Base-by-base conservation (phyloP, 768 basidiomycete species). In the Tulasnella sp. region DNA sequence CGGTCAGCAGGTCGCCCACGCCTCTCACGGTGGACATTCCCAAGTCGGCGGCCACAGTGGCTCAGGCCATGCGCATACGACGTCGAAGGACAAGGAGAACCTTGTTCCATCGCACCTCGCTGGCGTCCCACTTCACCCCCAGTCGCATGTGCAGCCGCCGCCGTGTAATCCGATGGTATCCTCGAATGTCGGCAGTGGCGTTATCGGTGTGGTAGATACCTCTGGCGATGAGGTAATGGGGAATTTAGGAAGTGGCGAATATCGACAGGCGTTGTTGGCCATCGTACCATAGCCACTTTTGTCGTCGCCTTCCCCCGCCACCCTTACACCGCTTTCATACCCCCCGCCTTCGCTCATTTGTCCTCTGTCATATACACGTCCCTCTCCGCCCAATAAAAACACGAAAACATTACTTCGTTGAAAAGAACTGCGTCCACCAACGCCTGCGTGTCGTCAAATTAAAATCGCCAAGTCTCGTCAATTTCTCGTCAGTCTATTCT, bases 1-100 rank as follows among this genome's bases (percentile, higher is more conserved):
- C 60, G 83, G 19, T 64, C 70, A 81, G 56, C 75, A 79, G 21
- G 74, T 66, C 8, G 68, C 67, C 7, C 41, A 46, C 34, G 37
- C 27, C 19, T 23, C n/a, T n/a, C n/a, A n/a, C n/a, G n/a, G 36
- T n/a, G 21, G 15, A 11, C 25, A 19, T 23, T 25, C 21, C 45
- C n/a, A 23, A 9, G 21, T 23, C 45, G 45, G 14, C 6, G 45
- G 45, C 36, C 36, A 11, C 45, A 46, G 25, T 31, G 45, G n/a
- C 14, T n/a, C n/a, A n/a, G n/a, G n/a, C n/a, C n/a, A n/a, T n/a
- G n/a, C 42, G 32, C 31, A 46, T 36, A 31, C 31, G 37, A 21
- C 45, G 31, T 41, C 42, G 43, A 54, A 46, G 41, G 59, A 55
- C 37, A 43, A 60, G 42, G 52, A 46, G 42, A 36, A 54, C 43